These are phyloP conservation scores for Helotiales sp. DNA, from an alignment of 2,329 filamentous ascomycete species.

Conservation along the genomic window DNA sequence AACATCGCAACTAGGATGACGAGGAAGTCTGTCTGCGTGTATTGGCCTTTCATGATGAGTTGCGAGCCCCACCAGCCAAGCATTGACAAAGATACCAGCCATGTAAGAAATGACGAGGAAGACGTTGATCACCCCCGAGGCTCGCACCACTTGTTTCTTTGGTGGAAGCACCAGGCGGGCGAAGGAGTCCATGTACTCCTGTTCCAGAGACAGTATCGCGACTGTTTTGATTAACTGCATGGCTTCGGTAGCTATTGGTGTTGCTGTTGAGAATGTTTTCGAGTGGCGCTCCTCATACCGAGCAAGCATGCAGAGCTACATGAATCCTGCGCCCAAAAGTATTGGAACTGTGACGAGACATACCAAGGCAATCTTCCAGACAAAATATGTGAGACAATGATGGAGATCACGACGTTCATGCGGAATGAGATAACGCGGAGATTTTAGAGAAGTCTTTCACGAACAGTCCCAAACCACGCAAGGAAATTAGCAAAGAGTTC, in stretches of 20 bases:
- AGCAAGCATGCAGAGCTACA: conserved; percentile 65
- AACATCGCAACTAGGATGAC: conserved; percentile 74
- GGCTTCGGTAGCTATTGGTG: conserved; percentile 63
- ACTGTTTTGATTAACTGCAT: conserved; percentile 69
- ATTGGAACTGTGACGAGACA: conserved; percentile 51
- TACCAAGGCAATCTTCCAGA: conserved; percentile 74
- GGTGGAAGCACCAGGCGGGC: conserved; percentile 55
- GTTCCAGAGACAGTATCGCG: conserved; percentile 58
- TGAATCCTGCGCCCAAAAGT: conserved; percentile 60
- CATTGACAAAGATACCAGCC: conserved; percentile 70
- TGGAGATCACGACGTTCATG: conserved; percentile 70
- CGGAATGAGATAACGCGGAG: conserved; percentile 58
- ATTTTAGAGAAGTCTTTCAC: conserved; percentile 68
- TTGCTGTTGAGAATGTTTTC: conserved; percentile 65
- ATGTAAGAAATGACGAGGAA: conserved; percentile 66
- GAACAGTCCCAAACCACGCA: conserved; percentile 53
- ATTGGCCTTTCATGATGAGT: conserved; percentile 68
- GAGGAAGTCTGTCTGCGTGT: conserved; percentile 70
- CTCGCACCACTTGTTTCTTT: conserved; percentile 57
- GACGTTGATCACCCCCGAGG: conserved; percentile 45
- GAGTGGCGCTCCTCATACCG: conserved; percentile 67
- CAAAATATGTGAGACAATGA: conserved; percentile 73
- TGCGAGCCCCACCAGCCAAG: conserved; percentile 78
- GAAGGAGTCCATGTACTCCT: conserved; percentile 60
- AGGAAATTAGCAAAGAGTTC: conserved; percentile 8